Percentiles rank a stretch among this genome's conserved stretches.
Conservation (phyloP, 148 eudicot species). For the Salicornia ramosissima region DNA sequence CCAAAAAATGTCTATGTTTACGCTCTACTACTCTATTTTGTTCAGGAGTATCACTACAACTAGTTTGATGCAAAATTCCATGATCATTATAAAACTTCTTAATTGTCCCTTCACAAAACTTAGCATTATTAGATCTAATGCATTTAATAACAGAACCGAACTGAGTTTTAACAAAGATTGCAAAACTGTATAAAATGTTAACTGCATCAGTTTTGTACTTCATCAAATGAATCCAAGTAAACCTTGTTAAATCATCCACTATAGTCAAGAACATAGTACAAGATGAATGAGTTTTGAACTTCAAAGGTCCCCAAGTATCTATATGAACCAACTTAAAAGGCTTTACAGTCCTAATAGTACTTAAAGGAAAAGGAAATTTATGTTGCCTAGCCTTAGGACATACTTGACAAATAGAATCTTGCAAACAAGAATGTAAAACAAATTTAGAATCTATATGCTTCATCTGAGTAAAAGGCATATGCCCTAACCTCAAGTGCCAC, state of each 20-base stretch:
- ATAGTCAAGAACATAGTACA: conserved; percentile 3
- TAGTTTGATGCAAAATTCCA: neutral
- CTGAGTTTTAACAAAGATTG: no score
- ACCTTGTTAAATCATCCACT: conserved; percentile 7
- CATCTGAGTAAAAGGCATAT: no score
- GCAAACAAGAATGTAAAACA: no score
- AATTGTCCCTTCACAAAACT: neutral
- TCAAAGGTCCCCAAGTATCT: neutral
- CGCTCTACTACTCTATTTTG: neutral
- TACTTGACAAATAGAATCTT: neutral
- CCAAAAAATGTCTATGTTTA: no score
- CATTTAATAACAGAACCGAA: neutral
- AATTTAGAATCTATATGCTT: no score
- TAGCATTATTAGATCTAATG: neutral
- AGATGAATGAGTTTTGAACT: neutral
- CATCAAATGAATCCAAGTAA: no score
- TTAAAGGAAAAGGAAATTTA: no score
- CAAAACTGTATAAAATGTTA: no score
- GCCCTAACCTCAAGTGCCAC: no score
- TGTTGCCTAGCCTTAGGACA: neutral
- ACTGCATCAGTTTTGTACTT: no score
- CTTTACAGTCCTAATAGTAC: neutral
- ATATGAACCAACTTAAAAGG: neutral
- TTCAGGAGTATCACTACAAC: conserved; percentile 7
- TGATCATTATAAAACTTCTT: neutral